Conservation (phyloP, 495 filamentous ascomycete genomes). For the Tuber microsphaerosporum region DNA sequence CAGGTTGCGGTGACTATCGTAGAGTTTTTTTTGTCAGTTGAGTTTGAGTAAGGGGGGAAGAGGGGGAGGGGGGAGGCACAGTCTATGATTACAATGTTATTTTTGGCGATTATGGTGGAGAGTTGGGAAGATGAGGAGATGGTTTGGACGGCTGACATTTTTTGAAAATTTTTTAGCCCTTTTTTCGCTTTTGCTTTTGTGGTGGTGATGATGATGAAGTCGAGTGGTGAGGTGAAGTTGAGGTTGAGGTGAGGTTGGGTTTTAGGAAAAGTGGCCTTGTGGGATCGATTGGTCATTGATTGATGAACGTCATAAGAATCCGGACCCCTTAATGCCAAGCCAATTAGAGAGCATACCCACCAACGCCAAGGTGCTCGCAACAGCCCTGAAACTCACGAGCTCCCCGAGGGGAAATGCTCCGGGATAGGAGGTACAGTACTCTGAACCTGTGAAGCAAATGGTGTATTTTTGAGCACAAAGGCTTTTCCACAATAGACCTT, state of each 20-base stretch:
- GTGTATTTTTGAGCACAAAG: no score
- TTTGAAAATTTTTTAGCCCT: neutral
- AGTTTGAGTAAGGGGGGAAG: conserved; percentile 14
- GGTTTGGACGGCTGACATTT: conserved; percentile 33
- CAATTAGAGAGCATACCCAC: no score
- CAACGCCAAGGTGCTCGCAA: no score
- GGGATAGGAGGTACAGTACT: no score
- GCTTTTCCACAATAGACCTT: no score
- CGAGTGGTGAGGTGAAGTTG: neutral
- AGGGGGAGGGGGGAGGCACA: conserved; percentile 20
- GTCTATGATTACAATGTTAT: conserved; percentile 36
- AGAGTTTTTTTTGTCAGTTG: neutral
- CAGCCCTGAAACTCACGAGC: no score
- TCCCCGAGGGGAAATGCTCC: no score
- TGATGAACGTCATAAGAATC: no score
- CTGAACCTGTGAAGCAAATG: no score
- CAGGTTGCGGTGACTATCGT: conserved; percentile 53
- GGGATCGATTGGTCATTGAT: no score
- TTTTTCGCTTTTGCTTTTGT: neutral
- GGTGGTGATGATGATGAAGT: neutral
- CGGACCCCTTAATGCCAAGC: no score
- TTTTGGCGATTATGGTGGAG: conserved; percentile 28
- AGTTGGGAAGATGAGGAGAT: conserved; percentile 36
- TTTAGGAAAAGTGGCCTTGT: neutral
- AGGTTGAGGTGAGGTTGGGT: neutral